phyloP scores from a whole-genome alignment of 2,329 filamentous ascomycete species.

The Pseudopyrenochaeta lycopersici region DNA sequence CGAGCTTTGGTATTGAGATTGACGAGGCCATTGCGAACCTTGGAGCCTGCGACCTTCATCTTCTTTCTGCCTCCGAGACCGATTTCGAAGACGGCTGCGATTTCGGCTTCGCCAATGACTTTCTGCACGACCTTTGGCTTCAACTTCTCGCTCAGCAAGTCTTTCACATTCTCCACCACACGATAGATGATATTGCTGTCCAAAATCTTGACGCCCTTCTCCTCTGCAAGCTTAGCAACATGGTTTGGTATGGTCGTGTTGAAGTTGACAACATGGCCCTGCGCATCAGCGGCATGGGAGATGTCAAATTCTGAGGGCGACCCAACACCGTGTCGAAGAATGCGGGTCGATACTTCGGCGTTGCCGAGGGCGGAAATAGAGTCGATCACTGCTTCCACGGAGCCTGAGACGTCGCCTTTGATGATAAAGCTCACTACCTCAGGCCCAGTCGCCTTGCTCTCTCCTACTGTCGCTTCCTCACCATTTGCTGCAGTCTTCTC shows the following conservation, averaged over 20 bases:
- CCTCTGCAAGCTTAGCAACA: conserved; percentile 74
- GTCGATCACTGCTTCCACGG: conserved; percentile 86
- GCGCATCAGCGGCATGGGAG: conserved; percentile 81
- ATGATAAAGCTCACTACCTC: conserved; percentile 80
- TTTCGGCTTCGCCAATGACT: conserved; percentile 87
- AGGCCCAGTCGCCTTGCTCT: conserved; percentile 56
- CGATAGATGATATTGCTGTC: conserved; percentile 90
- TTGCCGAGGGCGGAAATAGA: conserved; percentile 82
- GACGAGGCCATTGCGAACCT: conserved; percentile 82
- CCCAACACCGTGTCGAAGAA: conserved; percentile 82
- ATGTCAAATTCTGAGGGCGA: conserved; percentile 85
- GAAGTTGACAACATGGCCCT: conserved; percentile 84
- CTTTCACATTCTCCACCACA: conserved; percentile 76
- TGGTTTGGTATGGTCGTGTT: conserved; percentile 75
- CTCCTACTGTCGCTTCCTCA: conserved; percentile 45
- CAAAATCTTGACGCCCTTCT: conserved; percentile 77
- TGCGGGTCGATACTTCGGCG: conserved; percentile 78
- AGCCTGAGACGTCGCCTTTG: conserved; percentile 93
- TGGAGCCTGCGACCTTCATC: conserved; percentile 85
- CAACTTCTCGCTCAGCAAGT: conserved; percentile 73
- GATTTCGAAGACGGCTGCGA: conserved; percentile 84
- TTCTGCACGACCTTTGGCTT: conserved; percentile 71
- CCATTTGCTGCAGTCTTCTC: conserved; percentile 36
- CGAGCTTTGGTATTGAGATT: conserved; percentile 70
- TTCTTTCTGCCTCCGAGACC: conserved; percentile 75